Conservation (phyloP, 495 filamentous ascomycete genomes). For the Penicillium subrubescens region DNA sequence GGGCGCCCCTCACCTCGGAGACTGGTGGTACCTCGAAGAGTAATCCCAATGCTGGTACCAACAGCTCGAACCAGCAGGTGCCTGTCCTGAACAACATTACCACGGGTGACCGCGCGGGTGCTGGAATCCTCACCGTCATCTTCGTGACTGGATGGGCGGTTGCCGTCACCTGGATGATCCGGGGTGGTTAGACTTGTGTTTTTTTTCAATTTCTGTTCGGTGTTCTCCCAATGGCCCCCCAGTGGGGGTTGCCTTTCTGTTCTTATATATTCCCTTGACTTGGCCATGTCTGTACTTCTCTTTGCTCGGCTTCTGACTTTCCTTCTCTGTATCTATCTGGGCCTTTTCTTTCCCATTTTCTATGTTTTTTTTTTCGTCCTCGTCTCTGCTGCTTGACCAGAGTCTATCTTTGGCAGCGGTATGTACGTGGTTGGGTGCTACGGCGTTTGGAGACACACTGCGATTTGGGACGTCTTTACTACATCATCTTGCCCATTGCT, state of each 20-base stretch:
- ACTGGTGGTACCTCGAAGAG: constrained; percentile 69
- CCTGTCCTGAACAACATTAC: constrained; percentile 46
- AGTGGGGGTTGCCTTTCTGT: constrained; percentile 16
- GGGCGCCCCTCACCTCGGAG: constrained; percentile 54
- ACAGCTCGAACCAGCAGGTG: constrained; percentile 19
- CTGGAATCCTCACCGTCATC: constrained; percentile 64
- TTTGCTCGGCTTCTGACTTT: not conserved
- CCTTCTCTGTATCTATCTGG: constrained; percentile 20
- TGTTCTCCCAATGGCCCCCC: not conserved
- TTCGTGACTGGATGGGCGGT: constrained; percentile 57
- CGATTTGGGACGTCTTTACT: not conserved
- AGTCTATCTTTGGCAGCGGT: constrained; percentile 5
- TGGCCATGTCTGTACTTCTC: constrained; percentile 11
- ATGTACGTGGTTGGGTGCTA: constrained; percentile 14
- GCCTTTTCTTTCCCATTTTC: not conserved
- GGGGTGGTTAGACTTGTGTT: constrained; percentile 28
- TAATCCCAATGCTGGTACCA: constrained; percentile 58
- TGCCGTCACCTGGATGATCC: constrained; percentile 47
- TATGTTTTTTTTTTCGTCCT: not conserved
- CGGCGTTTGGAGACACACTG: constrained; percentile 20
- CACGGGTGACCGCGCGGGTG: constrained; percentile 61
- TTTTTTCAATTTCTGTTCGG: not conserved
- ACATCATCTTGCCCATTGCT: not conserved
- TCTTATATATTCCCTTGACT: constrained; percentile 21
- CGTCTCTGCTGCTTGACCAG: constrained; percentile 10